Evolutionary conservation across 192 early-diverging fungal species (phyloP).

Genomic region (Podila epicladia): DNA sequence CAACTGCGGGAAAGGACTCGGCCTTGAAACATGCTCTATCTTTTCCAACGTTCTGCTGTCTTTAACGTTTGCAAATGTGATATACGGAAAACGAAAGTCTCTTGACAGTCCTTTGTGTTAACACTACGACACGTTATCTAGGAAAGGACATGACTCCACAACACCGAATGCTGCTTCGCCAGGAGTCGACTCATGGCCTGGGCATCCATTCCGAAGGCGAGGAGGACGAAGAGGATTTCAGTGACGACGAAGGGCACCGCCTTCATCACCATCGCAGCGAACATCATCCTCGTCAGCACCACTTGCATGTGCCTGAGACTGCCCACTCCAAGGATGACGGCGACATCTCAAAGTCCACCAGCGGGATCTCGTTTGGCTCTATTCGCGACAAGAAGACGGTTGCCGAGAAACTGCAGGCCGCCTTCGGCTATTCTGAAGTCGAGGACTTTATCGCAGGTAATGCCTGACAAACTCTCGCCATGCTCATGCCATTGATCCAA

Average conservation of each 20-base stretch:
- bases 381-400: constrained; percentile 29
- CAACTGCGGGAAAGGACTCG: no score
- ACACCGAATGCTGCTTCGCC: constrained; percentile 16
- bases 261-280: background rate
- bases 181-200: constrained; percentile 32
- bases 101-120: no score
- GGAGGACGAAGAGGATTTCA: constrained; percentile 34
- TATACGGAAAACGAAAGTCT: no score
- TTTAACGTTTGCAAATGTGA: no score
- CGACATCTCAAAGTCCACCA: constrained; percentile 19
- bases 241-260: constrained; percentile 14
- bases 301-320: background rate
- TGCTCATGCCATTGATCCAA: background rate
- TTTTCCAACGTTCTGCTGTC: no score
- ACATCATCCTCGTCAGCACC: background rate
- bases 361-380: constrained; percentile 10
- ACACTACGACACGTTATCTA: background rate
- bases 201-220: constrained; percentile 47
- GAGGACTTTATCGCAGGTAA: constrained; percentile 46
- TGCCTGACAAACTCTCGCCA: background rate
- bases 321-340: background rate
- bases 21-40: no score
- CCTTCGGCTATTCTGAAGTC: constrained; percentile 35
- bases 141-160: constrained; percentile 10
- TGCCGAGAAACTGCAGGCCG: constrained; percentile 36